Evolutionary conservation across 305 asterid species (phyloP).

Genomic region (Fraxinus angustifolia): DNA sequence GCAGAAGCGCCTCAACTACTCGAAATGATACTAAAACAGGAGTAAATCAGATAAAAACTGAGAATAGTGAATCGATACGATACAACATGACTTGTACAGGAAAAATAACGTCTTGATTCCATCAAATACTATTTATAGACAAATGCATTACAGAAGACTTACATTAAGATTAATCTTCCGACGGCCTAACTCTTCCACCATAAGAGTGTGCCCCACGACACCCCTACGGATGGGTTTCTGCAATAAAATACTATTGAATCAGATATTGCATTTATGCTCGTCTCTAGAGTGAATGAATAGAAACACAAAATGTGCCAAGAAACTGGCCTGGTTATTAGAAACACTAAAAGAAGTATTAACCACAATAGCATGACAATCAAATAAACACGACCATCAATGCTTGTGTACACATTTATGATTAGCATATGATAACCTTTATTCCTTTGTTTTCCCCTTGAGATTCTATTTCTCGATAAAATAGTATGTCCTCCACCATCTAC

Average conservation of each 20-base stretch:
- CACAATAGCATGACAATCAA: neutral
- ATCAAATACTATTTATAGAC: constrained; percentile 13
- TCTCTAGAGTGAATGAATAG: constrained; percentile 8
- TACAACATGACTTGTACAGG: neutral
- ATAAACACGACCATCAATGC: neutral
- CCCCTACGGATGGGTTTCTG: constrained; percentile 96
- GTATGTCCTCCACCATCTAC: neutral
- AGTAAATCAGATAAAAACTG: neutral
- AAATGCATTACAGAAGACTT: constrained; percentile 31
- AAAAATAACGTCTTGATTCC: constrained; percentile 17
- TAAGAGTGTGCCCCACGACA: constrained; percentile 63
- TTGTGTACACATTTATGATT: neutral
- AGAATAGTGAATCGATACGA: neutral
- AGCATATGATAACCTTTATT: neutral
- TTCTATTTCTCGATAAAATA: constrained; percentile 4
- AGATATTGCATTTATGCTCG: neutral
- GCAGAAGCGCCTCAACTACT: neutral
- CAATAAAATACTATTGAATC: constrained; percentile 21
- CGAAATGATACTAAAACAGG: neutral
- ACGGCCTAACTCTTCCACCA: constrained; percentile 87
- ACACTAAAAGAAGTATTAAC: neutral
- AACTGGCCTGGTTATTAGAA: constrained; percentile 4
- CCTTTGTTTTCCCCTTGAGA: constrained; percentile 5
- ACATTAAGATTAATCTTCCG: constrained; percentile 71
- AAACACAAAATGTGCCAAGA: constrained; percentile 8